Percentiles rank a stretch among this genome's conserved stretches.
Evolutionary conservation across 345 rosid species (phyloP).

Genomic region (Eucalyptus shirleyi): DNA sequence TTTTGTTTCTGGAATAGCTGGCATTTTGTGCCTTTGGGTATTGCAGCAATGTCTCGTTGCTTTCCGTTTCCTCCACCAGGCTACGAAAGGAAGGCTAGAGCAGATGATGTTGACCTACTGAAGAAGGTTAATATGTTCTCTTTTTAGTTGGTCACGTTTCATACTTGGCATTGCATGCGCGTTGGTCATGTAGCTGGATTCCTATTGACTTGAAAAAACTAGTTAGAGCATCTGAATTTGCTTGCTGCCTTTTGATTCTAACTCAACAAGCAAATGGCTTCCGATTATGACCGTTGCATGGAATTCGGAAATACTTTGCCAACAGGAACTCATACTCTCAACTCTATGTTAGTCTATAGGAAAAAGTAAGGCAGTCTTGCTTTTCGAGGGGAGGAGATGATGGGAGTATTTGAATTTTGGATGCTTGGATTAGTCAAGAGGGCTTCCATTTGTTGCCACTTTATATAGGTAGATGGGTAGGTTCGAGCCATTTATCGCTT

Average conservation of each 20-base stretch:
- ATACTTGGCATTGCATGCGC: background rate
- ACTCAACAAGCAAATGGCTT: background rate
- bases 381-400: background rate
- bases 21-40: slow-evolving; percentile 1
- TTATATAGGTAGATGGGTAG: background rate
- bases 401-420: background rate
- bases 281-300: background rate
- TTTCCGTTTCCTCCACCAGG: slow-evolving; percentile 98
- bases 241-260: background rate
- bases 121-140: slow-evolving; percentile 45
- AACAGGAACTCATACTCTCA: background rate
- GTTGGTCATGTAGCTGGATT: background rate
- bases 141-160: background rate
- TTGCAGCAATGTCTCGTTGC: slow-evolving; percentile 94
- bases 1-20: slow-evolving; percentile 10
- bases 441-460: background rate
- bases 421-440: background rate
- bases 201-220: background rate
- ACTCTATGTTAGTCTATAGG: background rate
- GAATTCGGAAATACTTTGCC: background rate
- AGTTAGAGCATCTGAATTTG: background rate
- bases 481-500: background rate
- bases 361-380: background rate
- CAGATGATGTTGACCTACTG: slow-evolving; percentile 39
- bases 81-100: slow-evolving; percentile 72